Evolutionary conservation across 2,329 filamentous ascomycete species (phyloP).

Genomic region (Pseudogymnoascus verrucosus): DNA sequence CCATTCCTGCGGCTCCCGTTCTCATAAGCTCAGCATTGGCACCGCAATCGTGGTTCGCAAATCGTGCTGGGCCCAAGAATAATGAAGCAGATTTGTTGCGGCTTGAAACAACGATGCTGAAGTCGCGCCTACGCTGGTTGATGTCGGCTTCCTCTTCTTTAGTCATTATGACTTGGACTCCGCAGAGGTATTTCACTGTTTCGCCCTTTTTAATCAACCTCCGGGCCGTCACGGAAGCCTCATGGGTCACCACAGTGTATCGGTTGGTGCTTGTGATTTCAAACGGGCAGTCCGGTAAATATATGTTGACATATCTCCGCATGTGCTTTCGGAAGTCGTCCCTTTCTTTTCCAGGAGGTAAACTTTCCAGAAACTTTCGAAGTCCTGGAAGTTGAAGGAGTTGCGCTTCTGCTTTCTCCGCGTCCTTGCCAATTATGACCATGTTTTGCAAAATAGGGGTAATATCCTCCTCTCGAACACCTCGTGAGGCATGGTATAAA

Average conservation of each 20-base stretch:
- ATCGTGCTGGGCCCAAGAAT: constrained; percentile 90
- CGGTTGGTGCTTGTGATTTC: constrained; percentile 91
- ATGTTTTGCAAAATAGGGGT: constrained; percentile 53
- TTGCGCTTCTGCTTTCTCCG: constrained; percentile 60
- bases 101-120: constrained; percentile 92
- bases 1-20: constrained; percentile 76
- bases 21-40: constrained; percentile 86
- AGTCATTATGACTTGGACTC: constrained; percentile 87
- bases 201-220: constrained; percentile 73
- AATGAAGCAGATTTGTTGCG: constrained; percentile 83
- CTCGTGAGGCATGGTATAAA: constrained; percentile 77
- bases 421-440: constrained; percentile 67
- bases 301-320: constrained; percentile 85
- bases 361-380: constrained; percentile 56
- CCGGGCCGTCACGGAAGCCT: constrained; percentile 79
- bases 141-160: constrained; percentile 82
- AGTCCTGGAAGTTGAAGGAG: constrained; percentile 67
- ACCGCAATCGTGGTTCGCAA: constrained; percentile 94
- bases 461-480: constrained; percentile 59
- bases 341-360: constrained; percentile 71
- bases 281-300: constrained; percentile 87
- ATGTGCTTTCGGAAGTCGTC: constrained; percentile 81
- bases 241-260: constrained; percentile 84
- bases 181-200: constrained; percentile 80
- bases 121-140: constrained; percentile 77